Evolutionary conservation across 768 basidiomycete genomes (phyloP).

Genomic region (Gloeophyllum trabeum): DNA sequence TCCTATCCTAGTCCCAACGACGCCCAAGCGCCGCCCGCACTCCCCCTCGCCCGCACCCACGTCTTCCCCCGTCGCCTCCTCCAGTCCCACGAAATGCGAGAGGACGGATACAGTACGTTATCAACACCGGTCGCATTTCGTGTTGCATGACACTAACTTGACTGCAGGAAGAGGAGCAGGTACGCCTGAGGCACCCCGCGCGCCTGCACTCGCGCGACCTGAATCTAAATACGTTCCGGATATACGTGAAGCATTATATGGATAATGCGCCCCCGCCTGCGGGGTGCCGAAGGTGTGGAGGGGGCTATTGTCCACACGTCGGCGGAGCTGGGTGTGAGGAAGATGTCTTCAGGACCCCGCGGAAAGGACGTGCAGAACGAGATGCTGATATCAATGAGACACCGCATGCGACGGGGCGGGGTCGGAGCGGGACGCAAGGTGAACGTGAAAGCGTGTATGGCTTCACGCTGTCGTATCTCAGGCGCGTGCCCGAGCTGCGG

Average conservation of each 20-base stretch:
- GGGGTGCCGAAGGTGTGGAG: no score
- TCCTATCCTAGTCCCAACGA: no score
- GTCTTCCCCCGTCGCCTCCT: no score
- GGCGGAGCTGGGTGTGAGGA: neutral
- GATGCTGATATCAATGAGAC: neutral
- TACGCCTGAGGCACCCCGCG: slow-evolving; percentile 55
- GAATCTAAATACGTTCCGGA: slow-evolving; percentile 58
- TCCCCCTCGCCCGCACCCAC: no score
- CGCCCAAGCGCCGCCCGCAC: no score
- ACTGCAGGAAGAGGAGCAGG: no score
- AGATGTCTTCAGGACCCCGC: slow-evolving; percentile 5
- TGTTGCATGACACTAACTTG: no score
- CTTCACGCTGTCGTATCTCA: slow-evolving; percentile 64
- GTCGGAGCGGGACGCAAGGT: neutral
- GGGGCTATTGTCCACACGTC: no score
- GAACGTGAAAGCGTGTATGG: slow-evolving; percentile 18
- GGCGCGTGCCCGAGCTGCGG: slow-evolving; percentile 64
- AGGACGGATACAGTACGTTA: no score
- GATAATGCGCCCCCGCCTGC: slow-evolving; percentile 33
- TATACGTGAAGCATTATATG: slow-evolving; percentile 76
- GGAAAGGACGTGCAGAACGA: neutral
- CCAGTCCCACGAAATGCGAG: no score
- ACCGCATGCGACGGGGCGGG: neutral
- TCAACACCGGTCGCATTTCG: no score
- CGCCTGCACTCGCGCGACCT: slow-evolving; percentile 57